phyloP scores from a whole-genome alignment of 2,329 filamentous ascomycete species.

The Epichloe sp. region DNA sequence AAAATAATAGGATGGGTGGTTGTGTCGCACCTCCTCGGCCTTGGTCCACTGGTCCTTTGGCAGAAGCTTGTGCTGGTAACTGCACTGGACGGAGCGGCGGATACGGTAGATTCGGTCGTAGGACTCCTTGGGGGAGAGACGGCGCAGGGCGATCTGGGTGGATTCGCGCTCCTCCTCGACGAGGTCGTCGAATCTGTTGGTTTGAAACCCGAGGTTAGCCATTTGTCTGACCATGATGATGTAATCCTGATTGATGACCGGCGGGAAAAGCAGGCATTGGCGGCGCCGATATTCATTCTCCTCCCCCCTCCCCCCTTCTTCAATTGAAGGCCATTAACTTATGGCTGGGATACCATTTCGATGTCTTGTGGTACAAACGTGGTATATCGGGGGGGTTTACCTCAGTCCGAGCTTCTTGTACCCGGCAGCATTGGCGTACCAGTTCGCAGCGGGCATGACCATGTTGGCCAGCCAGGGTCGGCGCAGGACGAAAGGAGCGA shows the following conservation, averaged over 20 bases:
- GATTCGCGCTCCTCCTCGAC: slow-evolving; percentile 83
- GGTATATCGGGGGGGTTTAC: slow-evolving; percentile 33
- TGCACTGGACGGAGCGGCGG: slow-evolving; percentile 79
- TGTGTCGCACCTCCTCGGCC: slow-evolving; percentile 32
- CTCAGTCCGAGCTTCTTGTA: slow-evolving; percentile 87
- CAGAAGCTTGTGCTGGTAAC: slow-evolving; percentile 49
- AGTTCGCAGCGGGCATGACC: slow-evolving; percentile 70
- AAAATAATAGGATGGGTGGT: neutral
- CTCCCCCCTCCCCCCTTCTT: accelerated
- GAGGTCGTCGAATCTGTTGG: slow-evolving; percentile 75
- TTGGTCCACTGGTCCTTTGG: slow-evolving; percentile 50
- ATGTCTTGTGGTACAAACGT: neutral
- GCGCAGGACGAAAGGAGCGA: slow-evolving; percentile 63
- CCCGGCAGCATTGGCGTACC: slow-evolving; percentile 81
- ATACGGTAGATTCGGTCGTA: slow-evolving; percentile 98
- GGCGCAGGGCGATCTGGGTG: slow-evolving; percentile 79
- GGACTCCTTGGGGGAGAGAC: slow-evolving; percentile 73
- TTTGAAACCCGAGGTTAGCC: slow-evolving; percentile 12
- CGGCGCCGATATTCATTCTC: neutral
- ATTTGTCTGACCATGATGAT: neutral
- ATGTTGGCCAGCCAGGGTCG: slow-evolving; percentile 71
- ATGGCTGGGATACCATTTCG: neutral
- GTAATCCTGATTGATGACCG: neutral
- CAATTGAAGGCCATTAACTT: neutral
- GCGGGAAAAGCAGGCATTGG: neutral